A percentile compares a stretch with the other conserved stretches of the same genome.
Evolutionary conservation across 2,329 filamentous ascomycete genomes (phyloP).

Genomic region (Dothistroma pini): DNA sequence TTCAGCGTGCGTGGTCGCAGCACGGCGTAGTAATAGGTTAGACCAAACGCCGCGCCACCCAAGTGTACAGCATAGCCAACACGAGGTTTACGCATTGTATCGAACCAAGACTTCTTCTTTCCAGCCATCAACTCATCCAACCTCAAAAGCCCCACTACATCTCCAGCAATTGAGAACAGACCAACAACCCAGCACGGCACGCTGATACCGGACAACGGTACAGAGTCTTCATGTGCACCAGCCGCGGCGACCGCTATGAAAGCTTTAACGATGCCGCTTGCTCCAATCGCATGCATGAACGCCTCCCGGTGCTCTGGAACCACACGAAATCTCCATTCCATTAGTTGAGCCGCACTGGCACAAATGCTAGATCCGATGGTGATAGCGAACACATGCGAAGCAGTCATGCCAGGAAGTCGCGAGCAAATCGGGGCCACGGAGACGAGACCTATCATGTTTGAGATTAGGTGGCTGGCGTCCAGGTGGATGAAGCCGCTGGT

Average conservation of each 20-base stretch:
- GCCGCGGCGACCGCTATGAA: constrained; percentile 3
- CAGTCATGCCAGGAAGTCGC: constrained; percentile 12
- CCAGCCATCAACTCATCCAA: not conserved
- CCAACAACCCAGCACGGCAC: not conserved
- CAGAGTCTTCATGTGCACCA: not conserved
- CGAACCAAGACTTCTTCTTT: not conserved
- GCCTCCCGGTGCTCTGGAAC: not conserved
- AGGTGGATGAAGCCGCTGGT: constrained; percentile 16
- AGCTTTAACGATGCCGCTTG: constrained; percentile 3
- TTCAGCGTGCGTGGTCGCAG: not conserved
- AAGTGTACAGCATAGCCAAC: constrained; percentile 12
- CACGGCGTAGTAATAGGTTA: constrained; percentile 9
- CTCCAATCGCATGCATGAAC: not conserved
- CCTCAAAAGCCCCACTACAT: constrained; percentile 1
- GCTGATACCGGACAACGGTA: not conserved
- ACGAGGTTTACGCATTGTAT: not conserved
- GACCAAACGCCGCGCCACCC: constrained; percentile 10
- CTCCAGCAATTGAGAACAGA: not conserved
- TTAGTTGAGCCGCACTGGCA: not conserved
- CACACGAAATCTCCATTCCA: not conserved
- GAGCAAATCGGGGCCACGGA: constrained; percentile 4
- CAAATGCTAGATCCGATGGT: constrained; percentile 9
- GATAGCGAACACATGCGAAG: constrained; percentile 8
- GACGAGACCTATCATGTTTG: constrained; percentile 10
- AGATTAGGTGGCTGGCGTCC: constrained; percentile 3